Base-by-base conservation (phyloP, 1,284 basidiomycete genomes). In the Phenoliferia sp. region DNA sequence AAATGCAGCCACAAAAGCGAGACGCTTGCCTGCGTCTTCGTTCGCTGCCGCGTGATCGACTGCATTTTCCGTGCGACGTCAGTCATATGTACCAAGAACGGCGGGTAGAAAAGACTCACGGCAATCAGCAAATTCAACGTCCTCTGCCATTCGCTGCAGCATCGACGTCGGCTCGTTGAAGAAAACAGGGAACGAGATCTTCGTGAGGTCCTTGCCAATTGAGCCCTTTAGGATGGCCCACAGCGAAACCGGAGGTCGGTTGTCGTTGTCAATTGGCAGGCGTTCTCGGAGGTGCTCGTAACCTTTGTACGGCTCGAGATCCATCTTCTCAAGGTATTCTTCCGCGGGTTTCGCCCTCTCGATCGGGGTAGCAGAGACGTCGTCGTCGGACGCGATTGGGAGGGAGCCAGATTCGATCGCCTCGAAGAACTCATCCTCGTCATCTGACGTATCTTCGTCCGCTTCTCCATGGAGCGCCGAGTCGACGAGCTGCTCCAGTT, bases 181-280 rank as follows among this genome's bases (percentile, higher is more conserved):
- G 80, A 88, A 92, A 61, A 97, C 94, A 0, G 94, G 94, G 50
- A 70, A 64, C 55, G 39, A 80, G 71, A 98, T 98, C 84, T 87
- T 95, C 54, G 94, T 98, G 76, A 98, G 81, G 79, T 98, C 94
- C 82, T 98, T 98, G 71, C 95, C 95, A 68, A 99, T 96, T 71
- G 89, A 92, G 72, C 91, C 88, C 82, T 98, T 99, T 81, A 99
- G 82, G 67, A 98, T 94, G 36, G 88, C 88, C 95, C 95, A 99
- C 58, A 99, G 82, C 77, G 90, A 94, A 70, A 94, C 92, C 52
- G 88, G 88, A 15, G 94, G 95, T 48, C 94, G 81, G 70, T 95
- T 87, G 75, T 95, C 92, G 62, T 81, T 86, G 50, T 83, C 83
- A 64, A 97, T 86, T 1, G 87, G 84, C 48, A 98, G 80, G 48